Evolutionary conservation across 352 stramenopile species (phyloP).

Genomic region (Stramenopiles sp.): DNA sequence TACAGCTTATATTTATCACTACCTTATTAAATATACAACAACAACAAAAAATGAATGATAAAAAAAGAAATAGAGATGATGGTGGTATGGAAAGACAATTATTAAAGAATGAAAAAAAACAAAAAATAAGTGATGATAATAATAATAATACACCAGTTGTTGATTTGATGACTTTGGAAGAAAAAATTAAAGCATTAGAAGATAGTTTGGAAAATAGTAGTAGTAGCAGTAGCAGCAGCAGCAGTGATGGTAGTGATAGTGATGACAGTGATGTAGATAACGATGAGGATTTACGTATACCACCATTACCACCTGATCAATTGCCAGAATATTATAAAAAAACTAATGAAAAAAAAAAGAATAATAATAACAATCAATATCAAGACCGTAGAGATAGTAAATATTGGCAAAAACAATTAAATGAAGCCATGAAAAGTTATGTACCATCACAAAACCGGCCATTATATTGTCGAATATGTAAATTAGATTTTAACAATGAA

Average conservation of each 20-base stretch:
- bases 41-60: too few relatives aligned
- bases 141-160: too few relatives aligned
- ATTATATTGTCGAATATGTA: neutral
- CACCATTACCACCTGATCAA: neutral
- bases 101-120: too few relatives aligned
- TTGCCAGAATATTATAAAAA: conserved; percentile 5
- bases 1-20: too few relatives aligned
- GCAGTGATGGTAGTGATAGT: neutral
- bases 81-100: too few relatives aligned
- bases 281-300: neutral
- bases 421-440: neutral
- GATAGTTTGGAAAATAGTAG: neutral
- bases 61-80: too few relatives aligned
- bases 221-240: neutral
- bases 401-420: neutral
- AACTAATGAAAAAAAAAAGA: neutral
- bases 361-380: neutral
- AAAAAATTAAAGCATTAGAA: neutral
- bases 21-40: too few relatives aligned
- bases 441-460: neutral
- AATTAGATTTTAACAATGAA: neutral
- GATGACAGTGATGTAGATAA: too few relatives aligned
- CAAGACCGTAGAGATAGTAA: neutral
- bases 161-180: neutral
- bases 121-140: too few relatives aligned